A percentile compares a stretch with the other conserved stretches of the same genome.
Evolutionary conservation across 495 filamentous ascomycete genomes (phyloP).

Genomic region (Evansstolkia leycettana): DNA sequence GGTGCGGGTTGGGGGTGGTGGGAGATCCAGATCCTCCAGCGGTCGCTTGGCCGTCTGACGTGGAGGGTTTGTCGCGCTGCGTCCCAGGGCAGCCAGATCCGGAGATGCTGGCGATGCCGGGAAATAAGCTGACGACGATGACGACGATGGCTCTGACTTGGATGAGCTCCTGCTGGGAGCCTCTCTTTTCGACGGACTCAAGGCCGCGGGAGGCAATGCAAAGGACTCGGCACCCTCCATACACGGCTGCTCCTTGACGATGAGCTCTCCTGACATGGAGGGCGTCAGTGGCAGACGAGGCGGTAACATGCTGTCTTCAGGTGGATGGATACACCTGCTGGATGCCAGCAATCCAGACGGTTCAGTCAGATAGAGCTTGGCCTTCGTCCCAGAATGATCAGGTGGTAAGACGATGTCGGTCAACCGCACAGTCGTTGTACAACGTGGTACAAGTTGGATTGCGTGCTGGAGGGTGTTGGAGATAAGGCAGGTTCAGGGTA

Average conservation of each 20-base stretch:
- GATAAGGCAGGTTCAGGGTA: no score
- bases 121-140: constrained; percentile 34
- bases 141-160: constrained; percentile 25
- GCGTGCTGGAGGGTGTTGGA: no score
- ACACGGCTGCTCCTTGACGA: constrained; percentile 54
- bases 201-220: constrained; percentile 73
- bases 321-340: not conserved
- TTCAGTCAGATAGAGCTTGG: no score
- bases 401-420: no score
- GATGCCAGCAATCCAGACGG: no score
- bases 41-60: constrained; percentile 41
- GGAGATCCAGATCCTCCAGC: constrained; percentile 56
- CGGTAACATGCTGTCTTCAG: constrained; percentile 51
- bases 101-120: constrained; percentile 47
- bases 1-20: constrained; percentile 82
- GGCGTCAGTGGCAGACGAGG: constrained; percentile 68
- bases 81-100: constrained; percentile 16
- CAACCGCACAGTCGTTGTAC: no score
- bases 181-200: constrained; percentile 30
- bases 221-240: constrained; percentile 51
- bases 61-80: constrained; percentile 41
- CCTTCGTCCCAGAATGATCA: no score
- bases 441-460: no score
- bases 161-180: constrained; percentile 30
- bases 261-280: constrained; percentile 71